Percentiles rank a stretch among this genome's conserved stretches.
Evolutionary conservation across 208 protist species (phyloP).

Genomic region (Trypanosoma congolense): DNA sequence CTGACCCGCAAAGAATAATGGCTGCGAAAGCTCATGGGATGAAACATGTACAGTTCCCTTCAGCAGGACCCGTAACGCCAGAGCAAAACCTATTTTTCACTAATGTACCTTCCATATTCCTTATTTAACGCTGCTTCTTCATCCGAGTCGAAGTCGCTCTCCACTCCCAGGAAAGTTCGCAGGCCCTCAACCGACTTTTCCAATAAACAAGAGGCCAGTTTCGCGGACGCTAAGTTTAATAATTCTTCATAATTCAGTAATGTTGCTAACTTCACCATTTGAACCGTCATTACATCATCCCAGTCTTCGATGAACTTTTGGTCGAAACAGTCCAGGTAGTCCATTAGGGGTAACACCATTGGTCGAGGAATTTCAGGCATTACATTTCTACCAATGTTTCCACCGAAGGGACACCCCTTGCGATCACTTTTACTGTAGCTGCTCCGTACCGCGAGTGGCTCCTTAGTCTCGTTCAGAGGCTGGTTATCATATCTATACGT

Average conservation of each 20-base stretch:
- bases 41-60: too few relatives aligned
- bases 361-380: conserved; percentile 63
- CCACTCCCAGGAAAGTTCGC: conserved; percentile 78
- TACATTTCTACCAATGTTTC: conserved; percentile 12
- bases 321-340: conserved; percentile 73
- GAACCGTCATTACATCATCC: conserved; percentile 66
- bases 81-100: conserved; percentile 19
- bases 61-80: too few relatives aligned
- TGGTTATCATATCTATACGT: conserved; percentile 46
- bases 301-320: conserved; percentile 59
- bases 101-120: conserved; percentile 34
- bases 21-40: too few relatives aligned
- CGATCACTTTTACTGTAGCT: background rate
- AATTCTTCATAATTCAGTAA: conserved; percentile 85
- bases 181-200: conserved; percentile 87
- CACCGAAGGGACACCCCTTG: background rate
- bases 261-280: conserved; percentile 84
- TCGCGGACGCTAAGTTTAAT: conserved; percentile 79
- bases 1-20: too few relatives aligned
- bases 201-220: conserved; percentile 71
- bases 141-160: conserved; percentile 77
- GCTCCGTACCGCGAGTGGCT: background rate
- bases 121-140: conserved; percentile 85
- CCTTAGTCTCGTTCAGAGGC: background rate
- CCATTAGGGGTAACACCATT: conserved; percentile 62